phyloP scores from a whole-genome alignment of 768 basidiomycete species.

The Asterophora parasitica region DNA sequence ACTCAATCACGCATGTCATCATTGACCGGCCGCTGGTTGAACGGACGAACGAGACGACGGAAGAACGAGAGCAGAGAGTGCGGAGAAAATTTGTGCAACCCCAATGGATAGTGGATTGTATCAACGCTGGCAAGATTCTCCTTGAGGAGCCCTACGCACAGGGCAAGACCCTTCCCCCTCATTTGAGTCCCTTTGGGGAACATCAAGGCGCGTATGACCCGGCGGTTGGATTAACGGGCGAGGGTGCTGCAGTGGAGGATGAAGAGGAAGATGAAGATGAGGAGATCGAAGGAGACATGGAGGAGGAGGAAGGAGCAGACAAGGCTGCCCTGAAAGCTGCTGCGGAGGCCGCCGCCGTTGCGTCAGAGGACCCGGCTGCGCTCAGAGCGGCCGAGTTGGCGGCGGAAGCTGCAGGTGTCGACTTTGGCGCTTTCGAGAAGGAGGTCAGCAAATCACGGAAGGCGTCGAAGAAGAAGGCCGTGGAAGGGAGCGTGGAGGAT shows the following conservation, averaged over 20 bases:
- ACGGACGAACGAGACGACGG: constrained; percentile 43
- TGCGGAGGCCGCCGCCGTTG: constrained; percentile 25
- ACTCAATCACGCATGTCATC: constrained; percentile 90
- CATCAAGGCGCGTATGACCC: constrained; percentile 75
- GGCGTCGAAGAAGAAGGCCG: constrained; percentile 25
- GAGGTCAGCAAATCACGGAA: constrained; percentile 60
- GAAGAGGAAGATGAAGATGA: constrained; percentile 29
- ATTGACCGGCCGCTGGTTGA: constrained; percentile 78
- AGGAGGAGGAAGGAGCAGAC: constrained; percentile 17
- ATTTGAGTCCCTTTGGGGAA: constrained; percentile 93
- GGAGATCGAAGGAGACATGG: constrained; percentile 25
- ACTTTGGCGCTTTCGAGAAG: constrained; percentile 75
- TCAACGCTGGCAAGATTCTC: constrained; percentile 82
- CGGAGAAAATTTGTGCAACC: constrained; percentile 90
- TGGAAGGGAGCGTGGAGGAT: constrained; percentile 29
- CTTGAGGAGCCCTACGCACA: constrained; percentile 83
- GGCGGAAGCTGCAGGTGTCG: constrained; percentile 84
- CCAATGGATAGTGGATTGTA: constrained; percentile 96
- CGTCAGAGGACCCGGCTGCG: constrained; percentile 55
- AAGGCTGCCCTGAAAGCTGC: constrained; percentile 28
- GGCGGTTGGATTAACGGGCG: constrained; percentile 32
- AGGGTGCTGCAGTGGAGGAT: constrained; percentile 26
- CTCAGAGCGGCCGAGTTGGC: constrained; percentile 86
- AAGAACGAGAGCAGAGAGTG: constrained; percentile 55
- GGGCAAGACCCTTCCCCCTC: constrained; percentile 85